phyloP scores from a whole-genome alignment of 345 rosid genomes.

The Lepidium africanum region DNA sequence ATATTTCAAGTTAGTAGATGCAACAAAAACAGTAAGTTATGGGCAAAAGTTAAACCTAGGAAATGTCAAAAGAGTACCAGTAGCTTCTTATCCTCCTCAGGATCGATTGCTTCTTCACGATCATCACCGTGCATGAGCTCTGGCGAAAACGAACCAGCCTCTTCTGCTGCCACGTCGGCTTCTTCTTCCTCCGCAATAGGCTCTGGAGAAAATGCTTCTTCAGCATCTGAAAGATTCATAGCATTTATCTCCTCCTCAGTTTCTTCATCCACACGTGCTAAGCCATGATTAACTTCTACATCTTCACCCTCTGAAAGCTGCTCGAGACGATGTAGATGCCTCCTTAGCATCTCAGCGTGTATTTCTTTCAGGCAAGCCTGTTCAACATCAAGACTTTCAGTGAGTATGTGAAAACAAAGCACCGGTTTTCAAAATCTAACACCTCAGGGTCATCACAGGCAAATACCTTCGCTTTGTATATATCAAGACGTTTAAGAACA shows the following conservation, averaged over 20 bases:
- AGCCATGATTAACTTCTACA: slow-evolving; percentile 30
- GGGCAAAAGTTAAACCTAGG: background rate
- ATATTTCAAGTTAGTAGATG: slow-evolving; percentile 5
- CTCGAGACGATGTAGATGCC: slow-evolving; percentile 72
- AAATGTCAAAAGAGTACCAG: slow-evolving; percentile 40
- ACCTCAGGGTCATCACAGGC: background rate
- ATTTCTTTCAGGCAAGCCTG: slow-evolving; percentile 94
- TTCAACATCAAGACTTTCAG: slow-evolving; percentile 13
- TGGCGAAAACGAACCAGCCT: slow-evolving; percentile 87
- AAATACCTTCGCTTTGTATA: slow-evolving; percentile 89
- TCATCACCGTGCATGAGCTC: slow-evolving; percentile 79
- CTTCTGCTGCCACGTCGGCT: slow-evolving; percentile 48
- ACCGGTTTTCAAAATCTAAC: background rate
- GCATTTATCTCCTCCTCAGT: slow-evolving; percentile 42
- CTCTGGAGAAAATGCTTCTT: slow-evolving; percentile 57
- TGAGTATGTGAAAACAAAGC: background rate
- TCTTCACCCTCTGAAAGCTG: slow-evolving; percentile 43
- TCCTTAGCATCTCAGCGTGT: slow-evolving; percentile 74
- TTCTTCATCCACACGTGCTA: slow-evolving; percentile 40
- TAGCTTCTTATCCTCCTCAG: slow-evolving; percentile 81
- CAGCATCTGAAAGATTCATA: slow-evolving; percentile 38
- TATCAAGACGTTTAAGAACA: slow-evolving; percentile 77
- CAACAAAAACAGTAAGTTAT: background rate
- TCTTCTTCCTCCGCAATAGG: slow-evolving; percentile 45
- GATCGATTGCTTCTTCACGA: slow-evolving; percentile 83